A percentile compares a stretch with the other conserved stretches of the same genome.
phyloP scores from a whole-genome alignment of 768 basidiomycete species.

The Nidula microcarpa region DNA sequence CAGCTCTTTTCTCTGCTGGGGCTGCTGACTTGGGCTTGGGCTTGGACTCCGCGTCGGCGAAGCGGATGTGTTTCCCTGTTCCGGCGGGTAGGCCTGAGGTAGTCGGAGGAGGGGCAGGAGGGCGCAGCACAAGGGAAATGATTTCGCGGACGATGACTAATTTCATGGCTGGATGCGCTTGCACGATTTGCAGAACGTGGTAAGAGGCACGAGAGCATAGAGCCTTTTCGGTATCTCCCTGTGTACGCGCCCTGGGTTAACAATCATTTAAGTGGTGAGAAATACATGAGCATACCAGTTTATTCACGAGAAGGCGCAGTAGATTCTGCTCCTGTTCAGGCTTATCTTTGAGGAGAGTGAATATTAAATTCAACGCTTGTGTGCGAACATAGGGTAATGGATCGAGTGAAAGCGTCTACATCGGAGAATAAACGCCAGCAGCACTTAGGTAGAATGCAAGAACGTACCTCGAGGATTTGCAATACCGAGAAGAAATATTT shows the following conservation, averaged over 20 bases:
- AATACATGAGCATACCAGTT: conserved; percentile 56
- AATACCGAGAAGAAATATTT: conserved; percentile 93
- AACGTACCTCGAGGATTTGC: conserved; percentile 80
- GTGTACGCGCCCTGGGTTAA: background rate
- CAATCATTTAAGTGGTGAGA: background rate
- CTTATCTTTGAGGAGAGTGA: conserved; percentile 78
- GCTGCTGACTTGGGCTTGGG: conserved; percentile 22
- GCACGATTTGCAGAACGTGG: conserved; percentile 84
- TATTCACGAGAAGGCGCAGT: conserved; percentile 88
- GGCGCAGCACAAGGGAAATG: conserved; percentile 71
- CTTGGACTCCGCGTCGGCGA: conserved; percentile 34
- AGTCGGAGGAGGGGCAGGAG: conserved; percentile 34
- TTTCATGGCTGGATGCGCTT: conserved; percentile 93
- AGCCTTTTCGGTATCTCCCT: conserved; percentile 89
- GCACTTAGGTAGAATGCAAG: background rate
- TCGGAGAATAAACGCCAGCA: background rate
- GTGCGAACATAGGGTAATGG: conserved; percentile 85
- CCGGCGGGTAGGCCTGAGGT: conserved; percentile 28
- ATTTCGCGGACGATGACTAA: conserved; percentile 84
- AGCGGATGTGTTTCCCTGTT: conserved; percentile 48
- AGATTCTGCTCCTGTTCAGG: conserved; percentile 99
- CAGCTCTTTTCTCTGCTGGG: conserved; percentile 34
- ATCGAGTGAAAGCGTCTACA: conserved; percentile 76
- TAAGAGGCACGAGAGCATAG: conserved; percentile 90
- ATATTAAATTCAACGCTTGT: conserved; percentile 75